Evolutionary conservation across 208 protist species (phyloP), one percentile per base, ranked within the genome.

Genomic region (Leishmania tarentolae): DNA sequence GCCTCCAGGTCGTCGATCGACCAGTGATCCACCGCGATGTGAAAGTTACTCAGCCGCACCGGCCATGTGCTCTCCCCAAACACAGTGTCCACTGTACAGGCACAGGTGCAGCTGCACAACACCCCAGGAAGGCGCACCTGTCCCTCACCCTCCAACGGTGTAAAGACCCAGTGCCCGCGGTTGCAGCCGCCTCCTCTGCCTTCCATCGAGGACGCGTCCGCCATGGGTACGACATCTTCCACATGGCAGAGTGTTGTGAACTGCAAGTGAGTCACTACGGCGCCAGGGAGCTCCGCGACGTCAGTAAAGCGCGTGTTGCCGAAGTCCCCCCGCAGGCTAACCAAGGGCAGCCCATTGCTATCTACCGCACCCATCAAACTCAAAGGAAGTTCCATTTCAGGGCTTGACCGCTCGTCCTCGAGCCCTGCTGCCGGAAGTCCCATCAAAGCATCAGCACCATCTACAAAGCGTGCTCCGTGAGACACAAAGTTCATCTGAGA

Each of bases 401-500:
- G 21, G n/a, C 1, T 40, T 21, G 37, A 7, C 0, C 5, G 17
- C 61, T 52, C 28, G 59, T 50, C 35, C 66, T 50, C 74, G 11
- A 6, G 17, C 37, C 9, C 21, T 8, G 74, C 0, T 63, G 2
- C 56, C 35, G 59, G 8, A 52, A 28, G 13, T 61, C 59, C 65
- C 9, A 11, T 42, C 44, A 63, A 82, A 69, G 37, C 76, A 71
- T 1, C 44, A 9, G 9, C 65, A n/a, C 37, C 53, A 61, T 44
- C 31, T 5, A 66, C 66, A 61, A 86, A 86, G 37, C 79, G 84
- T 17, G 84, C 84, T 52, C 80, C 80, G 57, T 87, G 84, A 7
- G 75, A 68, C 40, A 87, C 31, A 44, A 84, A 87, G 42, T 66
- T 84, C 21, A 79, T 82, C 52, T 81, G 69, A 47, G 68, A 70